Conservation (phyloP, 768 basidiomycete species). For the Suillus plorans region DNA sequence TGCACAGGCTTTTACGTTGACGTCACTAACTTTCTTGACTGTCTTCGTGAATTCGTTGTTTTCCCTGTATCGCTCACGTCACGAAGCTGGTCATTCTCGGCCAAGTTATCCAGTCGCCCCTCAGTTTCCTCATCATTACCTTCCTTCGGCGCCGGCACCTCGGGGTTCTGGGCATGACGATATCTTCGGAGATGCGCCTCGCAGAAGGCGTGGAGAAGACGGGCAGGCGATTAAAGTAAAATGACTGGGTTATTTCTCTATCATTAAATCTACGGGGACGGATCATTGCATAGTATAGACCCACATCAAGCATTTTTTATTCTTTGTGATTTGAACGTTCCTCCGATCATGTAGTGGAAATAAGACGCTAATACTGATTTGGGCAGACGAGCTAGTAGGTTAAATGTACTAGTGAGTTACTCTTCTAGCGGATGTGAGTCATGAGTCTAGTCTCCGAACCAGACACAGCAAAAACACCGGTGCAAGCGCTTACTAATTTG, state of each 20-base stretch:
- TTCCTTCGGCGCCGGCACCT: conserved; percentile 49
- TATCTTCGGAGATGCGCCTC: conserved; percentile 41
- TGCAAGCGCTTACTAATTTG: background rate
- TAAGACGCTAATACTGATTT: conserved; percentile 1
- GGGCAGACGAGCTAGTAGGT: background rate
- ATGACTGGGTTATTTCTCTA: conserved; percentile 28
- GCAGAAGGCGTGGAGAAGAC: conserved; percentile 57
- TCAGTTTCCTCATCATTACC: conserved; percentile 50
- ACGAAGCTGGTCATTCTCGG: conserved; percentile 44
- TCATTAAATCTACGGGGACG: conserved; percentile 26
- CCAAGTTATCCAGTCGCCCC: conserved; percentile 41
- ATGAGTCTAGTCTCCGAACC: background rate
- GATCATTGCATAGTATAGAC: conserved; percentile 18
- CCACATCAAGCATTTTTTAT: conserved; percentile 20
- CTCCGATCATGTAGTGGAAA: conserved; percentile 13
- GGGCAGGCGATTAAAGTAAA: conserved; percentile 56
- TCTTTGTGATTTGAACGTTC: conserved; percentile 16
- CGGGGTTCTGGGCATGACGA: conserved; percentile 43
- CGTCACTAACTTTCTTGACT: conserved; percentile 74
- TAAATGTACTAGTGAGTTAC: conserved; percentile 6
- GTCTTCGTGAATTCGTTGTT: conserved; percentile 80
- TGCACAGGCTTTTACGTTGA: conserved; percentile 66
- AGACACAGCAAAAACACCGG: background rate
- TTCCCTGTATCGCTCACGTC: conserved; percentile 71
- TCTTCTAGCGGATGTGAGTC: background rate